These are phyloP conservation scores for Sclerotiophoma versabilis DNA, from an alignment of 2,329 filamentous ascomycete genomes.

Conservation along the genomic window DNA sequence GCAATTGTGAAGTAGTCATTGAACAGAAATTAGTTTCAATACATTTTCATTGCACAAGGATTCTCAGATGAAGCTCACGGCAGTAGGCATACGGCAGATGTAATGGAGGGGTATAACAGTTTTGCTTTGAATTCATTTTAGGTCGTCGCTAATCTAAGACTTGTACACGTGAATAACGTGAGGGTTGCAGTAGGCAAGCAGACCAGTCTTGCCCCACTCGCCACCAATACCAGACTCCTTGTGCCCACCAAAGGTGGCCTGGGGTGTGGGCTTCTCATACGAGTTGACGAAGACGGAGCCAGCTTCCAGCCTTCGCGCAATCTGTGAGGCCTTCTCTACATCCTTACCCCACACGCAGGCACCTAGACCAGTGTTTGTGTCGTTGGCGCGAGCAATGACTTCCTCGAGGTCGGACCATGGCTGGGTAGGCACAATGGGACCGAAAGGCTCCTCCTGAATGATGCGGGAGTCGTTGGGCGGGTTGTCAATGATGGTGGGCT, in stretches of 20 bases:
- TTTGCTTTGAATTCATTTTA: slow-evolving; percentile 1
- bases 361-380: slow-evolving; percentile 59
- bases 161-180: slow-evolving; percentile 58
- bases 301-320: slow-evolving; percentile 59
- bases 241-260: slow-evolving; percentile 72
- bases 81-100: no score
- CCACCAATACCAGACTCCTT: slow-evolving; percentile 81
- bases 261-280: slow-evolving; percentile 56
- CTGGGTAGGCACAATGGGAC: slow-evolving; percentile 70
- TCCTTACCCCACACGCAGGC: slow-evolving; percentile 58
- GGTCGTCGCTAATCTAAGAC: slow-evolving; percentile 22
- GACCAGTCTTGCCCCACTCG: slow-evolving; percentile 61
- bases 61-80: no score
- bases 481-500: slow-evolving; percentile 66
- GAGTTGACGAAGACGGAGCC: slow-evolving; percentile 65
- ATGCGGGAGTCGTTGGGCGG: slow-evolving; percentile 64
- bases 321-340: slow-evolving; percentile 55
- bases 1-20: no score
- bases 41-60: no score
- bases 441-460: slow-evolving; percentile 68
- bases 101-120: slow-evolving; percentile 7
- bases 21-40: no score
- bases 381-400: slow-evolving; percentile 59
- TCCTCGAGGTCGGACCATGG: slow-evolving; percentile 66
- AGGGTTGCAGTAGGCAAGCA: slow-evolving; percentile 57